Percentiles rank a stretch among this genome's conserved stretches.
Evolutionary conservation across 2,329 filamentous ascomycete species (phyloP).

Genomic region (Blastomyces gilchristii): DNA sequence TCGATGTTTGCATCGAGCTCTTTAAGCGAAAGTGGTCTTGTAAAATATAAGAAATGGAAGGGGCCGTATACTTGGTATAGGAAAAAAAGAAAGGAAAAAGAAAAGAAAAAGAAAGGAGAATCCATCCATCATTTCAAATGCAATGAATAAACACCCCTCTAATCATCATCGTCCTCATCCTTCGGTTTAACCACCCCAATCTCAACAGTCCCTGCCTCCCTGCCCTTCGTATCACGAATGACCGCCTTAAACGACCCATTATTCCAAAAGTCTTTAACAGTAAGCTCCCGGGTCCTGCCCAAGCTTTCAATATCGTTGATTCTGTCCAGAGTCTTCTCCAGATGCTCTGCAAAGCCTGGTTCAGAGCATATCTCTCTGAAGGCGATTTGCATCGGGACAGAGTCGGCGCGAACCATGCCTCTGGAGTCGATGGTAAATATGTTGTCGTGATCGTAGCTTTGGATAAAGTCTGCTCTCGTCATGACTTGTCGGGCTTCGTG

Average conservation of each 20-base stretch:
- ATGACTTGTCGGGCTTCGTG: conserved; percentile 83
- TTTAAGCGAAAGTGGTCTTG: neutral
- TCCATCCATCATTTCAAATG: neutral
- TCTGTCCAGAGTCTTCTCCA: conserved; percentile 71
- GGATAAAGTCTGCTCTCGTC: conserved; percentile 91
- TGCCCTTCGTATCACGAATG: conserved; percentile 39
- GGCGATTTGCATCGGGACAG: conserved; percentile 89
- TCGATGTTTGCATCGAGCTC: neutral
- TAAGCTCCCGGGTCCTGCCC: conserved; percentile 84
- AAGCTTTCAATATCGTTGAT: conserved; percentile 91
- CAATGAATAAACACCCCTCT: neutral
- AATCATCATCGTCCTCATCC: conserved; percentile 24
- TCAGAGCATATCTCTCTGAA: conserved; percentile 72
- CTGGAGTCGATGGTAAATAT: conserved; percentile 86
- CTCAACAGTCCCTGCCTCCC: conserved; percentile 38
- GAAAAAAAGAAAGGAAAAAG: conserved; percentile 5
- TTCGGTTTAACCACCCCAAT: conserved; percentile 36
- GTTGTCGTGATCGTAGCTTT: conserved; percentile 84
- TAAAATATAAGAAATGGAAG: neutral
- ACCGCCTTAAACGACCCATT: conserved; percentile 67
- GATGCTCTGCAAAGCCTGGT: conserved; percentile 68
- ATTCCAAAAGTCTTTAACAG: conserved; percentile 85
- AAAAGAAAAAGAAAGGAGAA: conserved; percentile 3
- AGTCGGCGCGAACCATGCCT: conserved; percentile 82
- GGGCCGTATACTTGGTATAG: neutral